A percentile compares a stretch with the other conserved stretches of the same genome.
phyloP scores from a whole-genome alignment of 2,329 filamentous ascomycete species.

The Xylariomycetidae sp. region DNA sequence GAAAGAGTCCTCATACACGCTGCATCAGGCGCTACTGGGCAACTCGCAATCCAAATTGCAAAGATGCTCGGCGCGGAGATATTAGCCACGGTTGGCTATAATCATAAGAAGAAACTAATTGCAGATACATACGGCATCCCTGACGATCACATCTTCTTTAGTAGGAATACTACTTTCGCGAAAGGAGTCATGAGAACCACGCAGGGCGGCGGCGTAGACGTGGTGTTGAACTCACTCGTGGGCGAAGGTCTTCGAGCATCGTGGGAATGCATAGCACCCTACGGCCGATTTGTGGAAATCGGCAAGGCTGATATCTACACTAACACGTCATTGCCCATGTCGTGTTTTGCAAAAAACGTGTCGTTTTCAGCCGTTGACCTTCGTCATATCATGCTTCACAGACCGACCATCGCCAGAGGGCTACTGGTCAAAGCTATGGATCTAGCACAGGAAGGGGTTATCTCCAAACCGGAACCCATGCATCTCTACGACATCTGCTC shows the following conservation, averaged over 20 bases:
- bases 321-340: conserved; percentile 7
- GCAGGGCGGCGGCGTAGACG: conserved; percentile 4
- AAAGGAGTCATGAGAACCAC: conserved; percentile 2
- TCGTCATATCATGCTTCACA: neutral
- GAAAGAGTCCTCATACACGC: conserved; percentile 9
- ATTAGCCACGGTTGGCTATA: conserved; percentile 5
- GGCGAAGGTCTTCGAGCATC: conserved; percentile 32
- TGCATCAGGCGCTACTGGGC: conserved; percentile 4
- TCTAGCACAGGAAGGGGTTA: neutral
- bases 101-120: conserved; percentile 5
- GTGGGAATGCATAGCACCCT: conserved; percentile 36
- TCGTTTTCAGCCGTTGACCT: conserved; percentile 8
- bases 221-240: conserved; percentile 33
- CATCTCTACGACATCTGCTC: conserved; percentile 1
- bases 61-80: conserved; percentile 6
- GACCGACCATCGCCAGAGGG: neutral
- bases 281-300: conserved; percentile 29
- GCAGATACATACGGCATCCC: conserved; percentile 1
- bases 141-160: conserved; percentile 6
- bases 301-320: conserved; percentile 7
- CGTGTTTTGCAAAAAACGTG: conserved; percentile 1
- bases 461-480: conserved; percentile 2
- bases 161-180: conserved; percentile 3
- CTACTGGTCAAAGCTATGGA: conserved; percentile 1
- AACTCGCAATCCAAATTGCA: conserved; percentile 6